A percentile compares a stretch with the other conserved stretches of the same genome.
phyloP scores from a whole-genome alignment of 2,329 filamentous ascomycete genomes.

The Ophiostoma montium region DNA sequence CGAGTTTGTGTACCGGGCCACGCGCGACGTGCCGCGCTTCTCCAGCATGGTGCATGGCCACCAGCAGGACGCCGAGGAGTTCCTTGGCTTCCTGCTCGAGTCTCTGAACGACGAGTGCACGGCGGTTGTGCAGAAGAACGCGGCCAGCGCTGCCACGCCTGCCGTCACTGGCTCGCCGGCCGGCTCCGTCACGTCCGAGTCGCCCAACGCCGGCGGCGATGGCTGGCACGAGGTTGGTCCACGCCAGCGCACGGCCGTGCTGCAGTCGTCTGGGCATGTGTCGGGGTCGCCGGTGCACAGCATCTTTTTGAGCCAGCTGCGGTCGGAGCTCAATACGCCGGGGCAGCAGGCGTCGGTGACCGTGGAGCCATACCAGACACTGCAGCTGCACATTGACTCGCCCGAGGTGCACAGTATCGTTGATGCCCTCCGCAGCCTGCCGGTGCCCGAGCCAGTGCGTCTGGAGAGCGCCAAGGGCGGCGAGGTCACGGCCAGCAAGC shows the following conservation, averaged over 20 bases:
- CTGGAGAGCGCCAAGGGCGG: conserved; percentile 59
- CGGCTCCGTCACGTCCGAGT: conserved; percentile 17
- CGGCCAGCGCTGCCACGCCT: conserved; percentile 21
- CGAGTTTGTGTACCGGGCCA: conserved; percentile 90
- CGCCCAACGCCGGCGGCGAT: conserved; percentile 21
- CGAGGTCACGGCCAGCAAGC: conserved; percentile 71
- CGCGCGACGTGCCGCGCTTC: conserved; percentile 74
- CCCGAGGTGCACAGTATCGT: conserved; percentile 79
- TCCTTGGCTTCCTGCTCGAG: conserved; percentile 83
- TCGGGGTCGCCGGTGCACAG: conserved; percentile 72
- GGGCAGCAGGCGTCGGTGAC: conserved; percentile 86
- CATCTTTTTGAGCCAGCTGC: conserved; percentile 83
- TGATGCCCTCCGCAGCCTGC: conserved; percentile 76
- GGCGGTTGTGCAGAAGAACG: conserved; percentile 48
- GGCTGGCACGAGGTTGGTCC: conserved; percentile 94
- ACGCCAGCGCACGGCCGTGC: conserved; percentile 77
- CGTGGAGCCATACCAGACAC: conserved; percentile 80
- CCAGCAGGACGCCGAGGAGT: conserved; percentile 96
- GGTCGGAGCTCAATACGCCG: conserved; percentile 77
- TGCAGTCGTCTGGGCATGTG: conserved; percentile 67
- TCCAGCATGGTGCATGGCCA: conserved; percentile 90
- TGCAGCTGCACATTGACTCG: conserved; percentile 88
- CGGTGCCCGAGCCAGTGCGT: conserved; percentile 69
- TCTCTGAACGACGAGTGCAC: conserved; percentile 88
- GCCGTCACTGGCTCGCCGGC: conserved; percentile 29